A percentile compares a stretch with the other conserved stretches of the same genome.
These are phyloP conservation scores for Nyctanthes arbortristis DNA, from an alignment of 257 asterid genomes.

Conservation along the genomic window DNA sequence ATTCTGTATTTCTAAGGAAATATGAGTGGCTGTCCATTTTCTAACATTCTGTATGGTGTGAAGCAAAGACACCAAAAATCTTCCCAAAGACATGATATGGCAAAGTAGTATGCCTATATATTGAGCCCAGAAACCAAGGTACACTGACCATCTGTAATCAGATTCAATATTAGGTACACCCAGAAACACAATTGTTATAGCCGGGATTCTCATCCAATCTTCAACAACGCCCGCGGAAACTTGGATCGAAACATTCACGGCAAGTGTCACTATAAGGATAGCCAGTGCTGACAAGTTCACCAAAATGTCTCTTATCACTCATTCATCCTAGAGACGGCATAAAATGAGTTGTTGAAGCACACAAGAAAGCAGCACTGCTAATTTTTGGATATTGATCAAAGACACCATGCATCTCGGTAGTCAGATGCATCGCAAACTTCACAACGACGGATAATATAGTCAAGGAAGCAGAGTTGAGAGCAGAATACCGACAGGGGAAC, in stretches of 20 bases:
- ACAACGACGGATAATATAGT: conserved; percentile 15
- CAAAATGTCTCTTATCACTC: conserved; percentile 8
- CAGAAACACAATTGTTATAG: too few relatives aligned
- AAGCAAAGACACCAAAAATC: neutral
- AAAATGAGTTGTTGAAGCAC: conserved; percentile 14
- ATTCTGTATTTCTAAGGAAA: neutral
- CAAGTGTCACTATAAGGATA: conserved; percentile 20
- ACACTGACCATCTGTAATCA: neutral
- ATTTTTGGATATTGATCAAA: conserved; percentile 7
- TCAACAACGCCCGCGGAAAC: neutral
- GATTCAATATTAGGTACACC: too few relatives aligned
- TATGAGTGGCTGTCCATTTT: neutral
- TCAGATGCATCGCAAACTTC: conserved; percentile 20
- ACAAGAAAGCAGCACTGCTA: too few relatives aligned
- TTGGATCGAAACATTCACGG: conserved; percentile 16
- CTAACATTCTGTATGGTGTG: neutral
- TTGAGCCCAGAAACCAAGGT: neutral
- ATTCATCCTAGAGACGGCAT: conserved; percentile 25
- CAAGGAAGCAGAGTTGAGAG: conserved; percentile 24
- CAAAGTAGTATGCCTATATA: neutral
- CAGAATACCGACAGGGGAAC: conserved; percentile 21
- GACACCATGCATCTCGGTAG: neutral
- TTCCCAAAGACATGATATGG: neutral
- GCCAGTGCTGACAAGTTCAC: conserved; percentile 13
- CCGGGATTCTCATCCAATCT: too few relatives aligned